Percentiles rank a stretch among this genome's conserved stretches.
Conservation (phyloP, 2,329 filamentous ascomycete species). For the Delphinella strobiligena region DNA sequence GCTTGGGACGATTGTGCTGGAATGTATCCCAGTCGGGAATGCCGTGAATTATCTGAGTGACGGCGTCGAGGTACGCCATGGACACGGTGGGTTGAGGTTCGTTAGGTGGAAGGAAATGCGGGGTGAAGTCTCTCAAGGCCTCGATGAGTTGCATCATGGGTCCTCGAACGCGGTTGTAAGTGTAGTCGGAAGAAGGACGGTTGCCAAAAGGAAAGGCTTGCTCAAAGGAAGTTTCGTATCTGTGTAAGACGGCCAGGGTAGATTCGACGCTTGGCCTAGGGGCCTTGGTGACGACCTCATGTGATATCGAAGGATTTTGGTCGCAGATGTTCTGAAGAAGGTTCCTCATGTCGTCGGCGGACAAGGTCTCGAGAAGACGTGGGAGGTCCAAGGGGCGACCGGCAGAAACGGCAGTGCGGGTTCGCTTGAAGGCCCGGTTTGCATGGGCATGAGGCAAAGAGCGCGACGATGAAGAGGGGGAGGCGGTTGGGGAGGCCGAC, state of each 20-base stretch:
- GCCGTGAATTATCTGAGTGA: conserved; percentile 78
- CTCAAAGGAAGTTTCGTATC: conserved; percentile 69
- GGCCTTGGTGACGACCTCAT: conserved; percentile 72
- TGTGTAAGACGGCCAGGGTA: conserved; percentile 65
- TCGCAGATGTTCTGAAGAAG: conserved; percentile 89
- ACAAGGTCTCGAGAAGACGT: conserved; percentile 87
- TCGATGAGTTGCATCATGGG: conserved; percentile 71
- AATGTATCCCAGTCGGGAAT: conserved; percentile 85
- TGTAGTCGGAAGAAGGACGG: conserved; percentile 77
- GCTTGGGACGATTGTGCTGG: conserved; percentile 82
- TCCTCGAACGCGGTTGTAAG: conserved; percentile 84
- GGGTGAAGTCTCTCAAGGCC: conserved; percentile 85
- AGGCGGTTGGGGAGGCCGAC: conserved; percentile 76
- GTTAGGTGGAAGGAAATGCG: conserved; percentile 85
- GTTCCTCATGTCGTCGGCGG: conserved; percentile 68
- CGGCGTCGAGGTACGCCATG: conserved; percentile 76
- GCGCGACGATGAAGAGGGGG: conserved; percentile 61
- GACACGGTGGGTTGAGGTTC: conserved; percentile 76
- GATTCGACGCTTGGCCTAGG: conserved; percentile 77
- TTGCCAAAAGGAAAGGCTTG: conserved; percentile 76
- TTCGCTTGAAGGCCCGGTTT: conserved; percentile 54
- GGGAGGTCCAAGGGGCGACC: conserved; percentile 54
- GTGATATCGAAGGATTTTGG: conserved; percentile 70
- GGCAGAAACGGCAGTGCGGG: conserved; percentile 52
- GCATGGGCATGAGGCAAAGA: conserved; percentile 27